These are phyloP conservation scores for Rostrohypoxylon terebratum DNA, from an alignment of 495 filamentous ascomycete species.

Conservation along the genomic window DNA sequence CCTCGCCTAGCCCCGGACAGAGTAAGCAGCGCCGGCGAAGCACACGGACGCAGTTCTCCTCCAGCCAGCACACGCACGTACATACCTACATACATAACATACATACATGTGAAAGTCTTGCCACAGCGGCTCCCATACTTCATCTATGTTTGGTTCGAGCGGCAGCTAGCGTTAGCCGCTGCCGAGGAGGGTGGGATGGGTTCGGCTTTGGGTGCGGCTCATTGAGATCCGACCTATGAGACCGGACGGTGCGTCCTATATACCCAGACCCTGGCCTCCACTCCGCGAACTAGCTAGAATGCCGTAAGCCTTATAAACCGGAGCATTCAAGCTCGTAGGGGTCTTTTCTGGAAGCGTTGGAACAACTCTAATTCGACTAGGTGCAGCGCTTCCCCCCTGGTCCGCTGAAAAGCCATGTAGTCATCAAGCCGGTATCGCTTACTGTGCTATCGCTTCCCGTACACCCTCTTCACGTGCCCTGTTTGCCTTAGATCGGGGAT, in stretches of 20 bases:
- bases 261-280: neutral
- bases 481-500: neutral
- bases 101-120: constrained; percentile 23
- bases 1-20: constrained; percentile 24
- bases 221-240: neutral
- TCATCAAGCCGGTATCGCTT: constrained; percentile 15
- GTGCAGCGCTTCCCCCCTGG: neutral
- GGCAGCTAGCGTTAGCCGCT: constrained; percentile 39
- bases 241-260: neutral
- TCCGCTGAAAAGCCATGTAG: neutral
- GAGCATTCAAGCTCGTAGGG: neutral
- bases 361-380: constrained; percentile 8
- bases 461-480: neutral
- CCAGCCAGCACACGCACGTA: neutral
- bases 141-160: constrained; percentile 26
- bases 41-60: constrained; percentile 9
- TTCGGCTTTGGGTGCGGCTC: constrained; percentile 35
- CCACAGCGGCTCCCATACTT: constrained; percentile 21
- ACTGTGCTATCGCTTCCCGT: neutral
- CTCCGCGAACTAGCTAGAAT: neutral
- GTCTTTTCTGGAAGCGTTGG: constrained; percentile 8
- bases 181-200: constrained; percentile 8
- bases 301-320: constrained; percentile 14
- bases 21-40: constrained; percentile 37
- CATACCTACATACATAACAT: no score